These are phyloP conservation scores for Monosporascus sp. DNA, from an alignment of 2,329 filamentous ascomycete species.

Conservation along the genomic window DNA sequence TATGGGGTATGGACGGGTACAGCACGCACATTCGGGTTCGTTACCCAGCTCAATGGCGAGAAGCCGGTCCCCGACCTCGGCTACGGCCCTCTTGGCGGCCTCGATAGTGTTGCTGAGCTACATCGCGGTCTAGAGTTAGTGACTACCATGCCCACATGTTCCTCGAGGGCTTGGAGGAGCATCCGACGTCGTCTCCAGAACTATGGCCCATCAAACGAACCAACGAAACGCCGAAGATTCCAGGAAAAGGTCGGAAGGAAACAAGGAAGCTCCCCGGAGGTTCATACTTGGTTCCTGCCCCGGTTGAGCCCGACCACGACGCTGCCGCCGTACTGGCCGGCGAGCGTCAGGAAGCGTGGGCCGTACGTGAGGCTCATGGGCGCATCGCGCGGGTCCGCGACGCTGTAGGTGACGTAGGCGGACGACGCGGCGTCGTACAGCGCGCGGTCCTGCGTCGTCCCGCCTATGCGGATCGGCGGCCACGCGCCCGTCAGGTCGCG, in stretches of 20 bases:
- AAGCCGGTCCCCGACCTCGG: conserved; percentile 38
- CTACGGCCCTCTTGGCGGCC: conserved; percentile 40
- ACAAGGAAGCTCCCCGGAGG: too few species aligned
- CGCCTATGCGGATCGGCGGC: conserved; percentile 52
- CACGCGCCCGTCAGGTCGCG: conserved; percentile 42
- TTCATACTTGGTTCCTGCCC: conserved; percentile 36
- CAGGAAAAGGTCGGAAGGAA: too few species aligned
- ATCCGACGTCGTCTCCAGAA: too few species aligned
- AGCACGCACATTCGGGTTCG: conserved; percentile 46
- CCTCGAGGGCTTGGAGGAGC: too few species aligned
- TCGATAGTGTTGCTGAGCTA: conserved; percentile 45
- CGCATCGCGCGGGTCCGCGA: conserved; percentile 40
- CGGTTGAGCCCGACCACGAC: conserved; percentile 50
- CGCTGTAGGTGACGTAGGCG: conserved; percentile 45
- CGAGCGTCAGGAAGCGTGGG: conserved; percentile 44
- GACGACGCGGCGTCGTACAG: conserved; percentile 40
- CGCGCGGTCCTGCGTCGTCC: conserved; percentile 53
- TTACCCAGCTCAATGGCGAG: conserved; percentile 52
- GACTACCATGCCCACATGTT: too few species aligned
- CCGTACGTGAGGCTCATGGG: conserved; percentile 46
- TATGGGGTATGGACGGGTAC: too few species aligned
- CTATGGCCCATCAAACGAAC: too few species aligned
- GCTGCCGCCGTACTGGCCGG: conserved; percentile 40
- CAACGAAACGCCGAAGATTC: too few species aligned
- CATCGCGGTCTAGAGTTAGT: too few species aligned